A percentile compares a stretch with the other conserved stretches of the same genome.
Conservation (phyloP, 495 filamentous ascomycete genomes). For the Trichoderma gamsii region DNA sequence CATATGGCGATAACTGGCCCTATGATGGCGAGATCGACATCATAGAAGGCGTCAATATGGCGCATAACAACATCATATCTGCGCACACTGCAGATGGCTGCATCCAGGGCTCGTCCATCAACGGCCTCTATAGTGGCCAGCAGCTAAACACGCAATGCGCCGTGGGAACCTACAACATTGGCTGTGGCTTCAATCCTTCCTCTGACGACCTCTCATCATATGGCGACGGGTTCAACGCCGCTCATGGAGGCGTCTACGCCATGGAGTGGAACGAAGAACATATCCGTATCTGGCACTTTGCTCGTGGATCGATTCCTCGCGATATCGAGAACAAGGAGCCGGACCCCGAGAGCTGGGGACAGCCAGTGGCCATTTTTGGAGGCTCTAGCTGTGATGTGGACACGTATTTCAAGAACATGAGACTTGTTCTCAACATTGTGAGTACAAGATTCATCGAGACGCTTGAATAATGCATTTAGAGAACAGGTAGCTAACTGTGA, state of each 20-base stretch:
- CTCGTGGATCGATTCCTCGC: constrained; percentile 43
- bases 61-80: constrained; percentile 14
- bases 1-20: constrained; percentile 71
- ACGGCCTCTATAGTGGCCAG: neutral
- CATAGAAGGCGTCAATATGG: constrained; percentile 54
- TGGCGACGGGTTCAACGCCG: constrained; percentile 16
- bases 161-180: constrained; percentile 11
- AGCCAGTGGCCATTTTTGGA: constrained; percentile 51
- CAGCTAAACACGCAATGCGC: constrained; percentile 1
- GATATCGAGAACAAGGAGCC: constrained; percentile 52
- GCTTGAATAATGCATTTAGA: neutral
- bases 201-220: neutral
- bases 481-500: neutral
- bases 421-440: constrained; percentile 41
- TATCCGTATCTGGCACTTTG: constrained; percentile 72
- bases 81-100: constrained; percentile 9
- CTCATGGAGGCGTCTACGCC: constrained; percentile 37
- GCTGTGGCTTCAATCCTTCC: constrained; percentile 14
- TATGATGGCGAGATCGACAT: constrained; percentile 80
- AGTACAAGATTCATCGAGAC: neutral
- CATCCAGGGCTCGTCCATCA: neutral
- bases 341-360: constrained; percentile 58
- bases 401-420: constrained; percentile 39
- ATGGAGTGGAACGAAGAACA: constrained; percentile 60
- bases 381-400: constrained; percentile 37